Base-by-base conservation (phyloP, 768 basidiomycete genomes). In the Dacryopinax spathularia region DNA sequence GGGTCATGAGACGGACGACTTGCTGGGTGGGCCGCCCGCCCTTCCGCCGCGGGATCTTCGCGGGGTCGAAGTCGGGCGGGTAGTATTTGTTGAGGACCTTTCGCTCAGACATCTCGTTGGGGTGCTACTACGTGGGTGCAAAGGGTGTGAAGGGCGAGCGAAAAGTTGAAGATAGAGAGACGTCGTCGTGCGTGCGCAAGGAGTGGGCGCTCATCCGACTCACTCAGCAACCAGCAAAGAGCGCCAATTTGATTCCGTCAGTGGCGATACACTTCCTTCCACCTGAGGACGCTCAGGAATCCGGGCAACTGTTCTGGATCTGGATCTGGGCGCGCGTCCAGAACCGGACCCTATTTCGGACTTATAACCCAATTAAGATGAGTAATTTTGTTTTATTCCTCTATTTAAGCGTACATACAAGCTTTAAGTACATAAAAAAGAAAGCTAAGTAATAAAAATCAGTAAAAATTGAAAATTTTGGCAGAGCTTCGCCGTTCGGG, bases 1-100 rank as follows among this genome's bases (percentile, higher is more conserved):
- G 96, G 2, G 96, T 95, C 96, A 99, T 99, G 60, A 99, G 82
- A 80, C 95, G 90, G 65, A 99, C 92, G 65, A 94, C 89, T 77
- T 96, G 92, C 72, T 99, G 96, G 15, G 89, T 88, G 75, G 95
- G 94, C 81, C 89, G 92, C 63, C 90, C 88, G 66, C 85, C 82
- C 73, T 88, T 91, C 70, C 93, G 79, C 67, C 95, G 82, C 27
- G 91, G 91, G 73, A 97, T 97, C 76, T 96, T 88, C 68, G 89
- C 86, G 64, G 95, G 95, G 77, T 97, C 95, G 75, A 97, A 98
- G 76, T 98, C 94, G 76, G 95, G 94, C 60, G 94, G 94, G 72
- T 92, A 92, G 78, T 91, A 93, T 75, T 91, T 93, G 82, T 95
- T 94, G 69, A 93, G 79, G 60, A 94, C 92, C 90, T 73, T 73